A percentile compares a stretch with the other conserved stretches of the same genome.
phyloP scores from a whole-genome alignment of 1,284 basidiomycete species.

The Anthracocystis setariae region DNA sequence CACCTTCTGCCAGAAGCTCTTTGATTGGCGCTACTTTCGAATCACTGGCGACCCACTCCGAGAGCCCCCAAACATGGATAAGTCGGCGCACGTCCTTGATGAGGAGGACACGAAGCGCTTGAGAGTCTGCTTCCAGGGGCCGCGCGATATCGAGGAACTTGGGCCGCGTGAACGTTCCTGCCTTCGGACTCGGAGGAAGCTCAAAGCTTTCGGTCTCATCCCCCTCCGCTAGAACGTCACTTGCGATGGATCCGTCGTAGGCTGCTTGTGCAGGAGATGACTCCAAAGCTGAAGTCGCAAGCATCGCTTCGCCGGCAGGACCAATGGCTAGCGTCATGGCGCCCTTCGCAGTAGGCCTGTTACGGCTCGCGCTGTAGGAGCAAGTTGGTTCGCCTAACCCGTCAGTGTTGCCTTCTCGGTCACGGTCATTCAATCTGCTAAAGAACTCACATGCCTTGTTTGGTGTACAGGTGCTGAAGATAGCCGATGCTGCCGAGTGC shows the following conservation, averaged over 20 bases:
- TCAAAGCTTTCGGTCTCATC: constrained; percentile 15
- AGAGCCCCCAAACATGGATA: constrained; percentile 12
- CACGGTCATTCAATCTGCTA: not conserved
- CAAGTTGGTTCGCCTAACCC: not conserved
- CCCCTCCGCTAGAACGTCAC: constrained; percentile 7
- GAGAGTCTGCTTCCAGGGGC: constrained; percentile 50
- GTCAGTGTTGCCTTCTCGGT: not conserved
- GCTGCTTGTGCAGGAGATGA: not conserved
- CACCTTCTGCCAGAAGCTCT: constrained; percentile 7
- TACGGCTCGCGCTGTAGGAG: constrained; percentile 26
- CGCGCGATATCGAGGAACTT: constrained; percentile 41
- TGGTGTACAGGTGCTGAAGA: constrained; percentile 56
- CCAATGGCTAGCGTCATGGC: constrained; percentile 50
- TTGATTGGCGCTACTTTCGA: constrained; percentile 3
- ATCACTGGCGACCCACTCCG: constrained; percentile 11
- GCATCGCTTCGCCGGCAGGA: constrained; percentile 40
- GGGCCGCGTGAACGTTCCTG: constrained; percentile 17
- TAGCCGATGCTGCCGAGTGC: constrained; percentile 57
- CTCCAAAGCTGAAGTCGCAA: not conserved
- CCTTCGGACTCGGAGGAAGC: constrained; percentile 43
- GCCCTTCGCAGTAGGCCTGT: constrained; percentile 38
- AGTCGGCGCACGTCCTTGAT: constrained; percentile 22
- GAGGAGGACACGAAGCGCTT: constrained; percentile 28
- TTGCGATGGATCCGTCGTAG: constrained; percentile 3
- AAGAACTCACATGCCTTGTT: constrained; percentile 43